These are phyloP conservation scores for Coemansia sp. DNA, from an alignment of 192 early-diverging fungal species.

Conservation along the genomic window DNA sequence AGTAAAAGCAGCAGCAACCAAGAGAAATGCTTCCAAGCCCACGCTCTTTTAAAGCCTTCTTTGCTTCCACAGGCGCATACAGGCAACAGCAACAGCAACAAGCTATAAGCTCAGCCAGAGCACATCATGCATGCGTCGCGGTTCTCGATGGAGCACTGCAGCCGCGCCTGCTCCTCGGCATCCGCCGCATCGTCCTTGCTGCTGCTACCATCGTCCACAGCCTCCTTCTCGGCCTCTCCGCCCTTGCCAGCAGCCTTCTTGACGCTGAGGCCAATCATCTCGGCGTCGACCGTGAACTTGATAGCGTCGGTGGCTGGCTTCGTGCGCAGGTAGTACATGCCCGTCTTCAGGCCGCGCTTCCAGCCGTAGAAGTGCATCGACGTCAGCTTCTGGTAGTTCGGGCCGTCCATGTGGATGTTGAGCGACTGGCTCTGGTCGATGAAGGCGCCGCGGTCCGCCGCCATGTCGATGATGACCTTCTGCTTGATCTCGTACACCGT, in stretches of 20 bases:
- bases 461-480: slow-evolving; percentile 92
- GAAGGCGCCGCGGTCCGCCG: slow-evolving; percentile 94
- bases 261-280: slow-evolving; percentile 49
- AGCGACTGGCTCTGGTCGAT: slow-evolving; percentile 97
- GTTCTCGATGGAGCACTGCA: slow-evolving; percentile 92
- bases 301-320: slow-evolving; percentile 96
- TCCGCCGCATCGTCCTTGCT: slow-evolving; percentile 46
- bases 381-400: slow-evolving; percentile 92
- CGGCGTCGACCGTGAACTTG: slow-evolving; percentile 96
- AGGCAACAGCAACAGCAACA: no score
- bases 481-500: slow-evolving; percentile 96
- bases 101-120: slow-evolving; percentile 59
- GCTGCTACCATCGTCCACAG: slow-evolving; percentile 18
- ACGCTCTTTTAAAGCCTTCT: no score
- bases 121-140: slow-evolving; percentile 92
- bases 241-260: slow-evolving; percentile 39
- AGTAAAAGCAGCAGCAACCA: no score
- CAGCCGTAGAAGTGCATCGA: slow-evolving; percentile 99
- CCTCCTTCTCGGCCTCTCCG: slow-evolving; percentile 2
- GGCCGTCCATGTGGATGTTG: slow-evolving; percentile 94
- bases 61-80: no score
- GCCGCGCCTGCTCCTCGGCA: slow-evolving; percentile 64
- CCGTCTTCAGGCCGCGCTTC: slow-evolving; percentile 98
- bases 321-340: slow-evolving; percentile 98
- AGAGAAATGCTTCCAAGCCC: no score